These are phyloP conservation scores for Eucalyptus sp. DNA, from an alignment of 345 rosid genomes.

Conservation along the genomic window DNA sequence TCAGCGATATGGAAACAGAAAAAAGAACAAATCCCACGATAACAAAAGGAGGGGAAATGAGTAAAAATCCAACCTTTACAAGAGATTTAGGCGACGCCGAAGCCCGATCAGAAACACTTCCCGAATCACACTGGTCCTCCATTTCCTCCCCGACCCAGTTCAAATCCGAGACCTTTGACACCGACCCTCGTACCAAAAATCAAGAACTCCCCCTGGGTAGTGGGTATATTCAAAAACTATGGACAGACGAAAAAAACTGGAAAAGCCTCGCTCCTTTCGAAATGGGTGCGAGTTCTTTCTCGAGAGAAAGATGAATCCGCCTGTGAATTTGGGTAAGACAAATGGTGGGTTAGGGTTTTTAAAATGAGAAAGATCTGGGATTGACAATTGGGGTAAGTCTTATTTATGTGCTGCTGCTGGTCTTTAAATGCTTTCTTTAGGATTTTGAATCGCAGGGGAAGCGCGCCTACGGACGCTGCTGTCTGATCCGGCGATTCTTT, in stretches of 20 bases:
- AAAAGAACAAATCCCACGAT: background rate
- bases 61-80: slow-evolving; percentile 16
- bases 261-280: background rate
- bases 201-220: background rate
- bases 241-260: background rate
- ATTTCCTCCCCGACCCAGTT: slow-evolving; percentile 10
- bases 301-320: background rate
- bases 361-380: background rate
- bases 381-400: background rate
- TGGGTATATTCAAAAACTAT: background rate
- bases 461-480: background rate
- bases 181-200: background rate
- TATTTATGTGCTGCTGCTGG: background rate
- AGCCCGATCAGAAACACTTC: background rate
- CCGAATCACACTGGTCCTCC: slow-evolving; percentile 18
- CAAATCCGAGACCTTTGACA: slow-evolving; percentile 2
- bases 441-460: background rate
- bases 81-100: background rate
- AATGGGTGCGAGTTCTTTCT: background rate
- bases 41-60: too few species aligned
- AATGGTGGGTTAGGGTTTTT: background rate
- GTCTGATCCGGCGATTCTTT: background rate
- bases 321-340: background rate
- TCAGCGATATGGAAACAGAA: background rate
- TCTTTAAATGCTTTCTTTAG: background rate